Evolutionary conservation across 331 rosid species (phyloP).

Genomic region (Quercus lobata): DNA sequence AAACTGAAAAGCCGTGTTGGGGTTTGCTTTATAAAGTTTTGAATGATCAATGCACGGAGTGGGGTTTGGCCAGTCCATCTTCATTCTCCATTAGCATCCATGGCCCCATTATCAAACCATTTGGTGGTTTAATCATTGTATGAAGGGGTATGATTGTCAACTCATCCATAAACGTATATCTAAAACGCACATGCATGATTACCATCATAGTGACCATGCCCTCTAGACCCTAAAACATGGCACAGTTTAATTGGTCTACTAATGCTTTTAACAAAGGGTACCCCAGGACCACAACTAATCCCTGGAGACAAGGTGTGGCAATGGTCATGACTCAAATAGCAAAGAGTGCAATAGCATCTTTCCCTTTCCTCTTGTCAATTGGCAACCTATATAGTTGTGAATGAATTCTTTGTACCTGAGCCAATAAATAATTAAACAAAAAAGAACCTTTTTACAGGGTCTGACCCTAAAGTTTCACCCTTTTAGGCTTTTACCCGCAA

Average conservation of each 20-base stretch:
- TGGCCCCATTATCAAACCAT: conserved; percentile 67
- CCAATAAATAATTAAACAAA: too few species aligned
- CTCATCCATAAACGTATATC: conserved; percentile 5
- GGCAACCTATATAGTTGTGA: conserved; percentile 19
- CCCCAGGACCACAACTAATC: conserved; percentile 30
- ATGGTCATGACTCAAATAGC: conserved; percentile 29
- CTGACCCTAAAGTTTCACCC: conserved; percentile 3
- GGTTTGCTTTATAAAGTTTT: conserved; percentile 40
- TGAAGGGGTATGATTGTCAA: conserved; percentile 27
- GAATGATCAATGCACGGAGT: conserved; percentile 47
- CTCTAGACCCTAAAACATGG: conserved; percentile 5
- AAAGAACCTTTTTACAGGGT: not conserved
- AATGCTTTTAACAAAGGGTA: not conserved
- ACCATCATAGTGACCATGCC: conserved; percentile 6
- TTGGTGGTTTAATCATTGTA: conserved; percentile 55
- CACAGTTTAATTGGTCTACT: conserved; percentile 23
- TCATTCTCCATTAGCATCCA: conserved; percentile 23
- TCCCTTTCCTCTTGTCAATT: conserved; percentile 9
- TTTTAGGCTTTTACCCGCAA: conserved; percentile 32
- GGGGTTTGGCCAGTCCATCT: conserved; percentile 47
- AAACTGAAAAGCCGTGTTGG: conserved; percentile 41
- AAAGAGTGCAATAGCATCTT: conserved; percentile 17
- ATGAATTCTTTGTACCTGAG: conserved; percentile 10
- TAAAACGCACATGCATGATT: conserved; percentile 20
- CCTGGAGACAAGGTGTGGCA: conserved; percentile 41